Evolutionary conservation across 352 stramenopile genomes (phyloP).

Genomic region (Phytopythium aichiense): DNA sequence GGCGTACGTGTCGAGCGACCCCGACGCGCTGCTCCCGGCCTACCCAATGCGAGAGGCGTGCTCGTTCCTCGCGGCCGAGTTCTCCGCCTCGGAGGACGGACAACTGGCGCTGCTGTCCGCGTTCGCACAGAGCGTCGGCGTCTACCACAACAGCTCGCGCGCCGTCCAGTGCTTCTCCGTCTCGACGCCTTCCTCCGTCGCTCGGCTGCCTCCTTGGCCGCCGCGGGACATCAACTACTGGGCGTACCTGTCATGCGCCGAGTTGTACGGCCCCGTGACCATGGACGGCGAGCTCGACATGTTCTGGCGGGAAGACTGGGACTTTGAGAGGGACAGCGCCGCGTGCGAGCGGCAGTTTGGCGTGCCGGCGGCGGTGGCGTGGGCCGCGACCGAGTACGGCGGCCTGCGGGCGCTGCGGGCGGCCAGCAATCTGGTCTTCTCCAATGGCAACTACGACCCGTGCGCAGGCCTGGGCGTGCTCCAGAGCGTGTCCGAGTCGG

Average conservation of each 20-base stretch:
- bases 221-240: constrained; percentile 32
- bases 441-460: no score
- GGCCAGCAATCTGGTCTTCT: no score
- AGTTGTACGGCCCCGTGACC: constrained; percentile 39
- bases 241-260: constrained; percentile 40
- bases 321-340: constrained; percentile 28
- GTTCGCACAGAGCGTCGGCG: constrained; percentile 27
- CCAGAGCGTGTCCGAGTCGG: no score
- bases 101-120: no score
- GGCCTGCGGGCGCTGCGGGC: no score
- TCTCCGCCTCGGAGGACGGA: no score
- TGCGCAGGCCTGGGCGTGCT: no score
- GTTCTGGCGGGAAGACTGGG: constrained; percentile 46
- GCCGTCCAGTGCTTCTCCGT: constrained; percentile 24
- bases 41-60: constrained; percentile 85
- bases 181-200: constrained; percentile 3
- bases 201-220: constrained; percentile 8
- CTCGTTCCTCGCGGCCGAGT: no score
- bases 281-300: constrained; percentile 59
- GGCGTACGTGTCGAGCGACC: no score
- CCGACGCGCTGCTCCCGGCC: constrained; percentile 64
- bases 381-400: constrained; percentile 39
- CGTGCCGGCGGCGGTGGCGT: constrained; percentile 29
- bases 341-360: constrained; percentile 39
- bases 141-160: constrained; percentile 38